Conservation (phyloP, 78 protist species). For the Capsaspora owczarzaki region DNA sequence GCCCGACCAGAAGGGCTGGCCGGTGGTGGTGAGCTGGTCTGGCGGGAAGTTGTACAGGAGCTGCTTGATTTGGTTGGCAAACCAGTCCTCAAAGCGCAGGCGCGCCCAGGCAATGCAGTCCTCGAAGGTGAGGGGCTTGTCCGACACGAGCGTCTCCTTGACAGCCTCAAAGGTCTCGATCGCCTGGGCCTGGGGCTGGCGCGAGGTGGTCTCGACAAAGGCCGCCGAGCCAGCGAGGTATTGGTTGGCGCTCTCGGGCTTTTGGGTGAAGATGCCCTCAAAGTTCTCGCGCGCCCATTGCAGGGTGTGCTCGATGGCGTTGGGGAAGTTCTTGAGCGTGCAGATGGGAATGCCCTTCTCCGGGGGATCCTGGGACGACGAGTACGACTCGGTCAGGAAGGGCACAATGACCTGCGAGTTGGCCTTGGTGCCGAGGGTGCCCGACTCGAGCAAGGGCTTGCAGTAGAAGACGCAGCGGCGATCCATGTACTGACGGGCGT, state of each 20-base stretch:
- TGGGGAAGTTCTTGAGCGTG: slow-evolving; percentile 95
- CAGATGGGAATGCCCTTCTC: slow-evolving; percentile 91
- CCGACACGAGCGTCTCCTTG: slow-evolving; percentile 23
- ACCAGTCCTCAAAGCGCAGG: slow-evolving; percentile 76
- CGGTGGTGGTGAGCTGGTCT: slow-evolving; percentile 59
- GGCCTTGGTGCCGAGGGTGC: slow-evolving; percentile 95
- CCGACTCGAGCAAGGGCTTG: slow-evolving; percentile 91
- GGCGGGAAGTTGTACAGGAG: slow-evolving; percentile 91
- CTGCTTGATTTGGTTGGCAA: slow-evolving; percentile 67
- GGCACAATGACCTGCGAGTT: slow-evolving; percentile 94
- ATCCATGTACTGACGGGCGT: slow-evolving; percentile 91
- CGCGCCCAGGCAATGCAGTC: slow-evolving; percentile 96
- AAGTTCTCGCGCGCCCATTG: slow-evolving; percentile 92
- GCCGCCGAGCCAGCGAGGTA: slow-evolving; percentile 52
- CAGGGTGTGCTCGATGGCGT: slow-evolving; percentile 81
- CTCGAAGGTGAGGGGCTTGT: slow-evolving; percentile 55
- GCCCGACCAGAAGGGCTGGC: slow-evolving; percentile 80
- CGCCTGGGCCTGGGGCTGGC: neutral
- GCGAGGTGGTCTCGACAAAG: slow-evolving; percentile 26
- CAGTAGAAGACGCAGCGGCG: slow-evolving; percentile 72
- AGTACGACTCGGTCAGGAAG: slow-evolving; percentile 89
- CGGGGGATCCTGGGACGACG: slow-evolving; percentile 89
- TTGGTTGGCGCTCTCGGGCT: slow-evolving; percentile 59
- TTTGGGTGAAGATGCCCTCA: slow-evolving; percentile 64
- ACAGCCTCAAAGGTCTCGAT: slow-evolving; percentile 43